phyloP scores from a whole-genome alignment of 306 rosid genomes.

The Quercus aquifolioides region DNA sequence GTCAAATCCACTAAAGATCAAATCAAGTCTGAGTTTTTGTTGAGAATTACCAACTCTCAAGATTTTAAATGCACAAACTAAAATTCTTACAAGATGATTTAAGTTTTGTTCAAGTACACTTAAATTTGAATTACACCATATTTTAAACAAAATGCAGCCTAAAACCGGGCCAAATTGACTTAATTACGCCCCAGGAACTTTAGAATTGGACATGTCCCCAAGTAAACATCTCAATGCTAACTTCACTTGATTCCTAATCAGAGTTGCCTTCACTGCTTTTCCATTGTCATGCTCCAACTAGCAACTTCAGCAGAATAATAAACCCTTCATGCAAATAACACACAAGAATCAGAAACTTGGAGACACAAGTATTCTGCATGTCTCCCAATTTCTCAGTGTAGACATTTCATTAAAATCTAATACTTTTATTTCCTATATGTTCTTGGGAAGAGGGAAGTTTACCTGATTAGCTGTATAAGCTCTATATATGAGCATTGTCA shows the following conservation, averaged over 20 bases:
- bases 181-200: neutral
- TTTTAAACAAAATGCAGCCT: too few species aligned
- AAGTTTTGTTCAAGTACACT: too few species aligned
- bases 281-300: constrained; percentile 10
- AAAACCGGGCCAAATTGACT: too few species aligned
- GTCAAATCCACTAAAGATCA: too few species aligned
- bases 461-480: constrained; percentile 77
- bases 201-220: neutral
- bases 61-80: too few species aligned
- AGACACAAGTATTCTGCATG: neutral
- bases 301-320: neutral
- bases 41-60: too few species aligned
- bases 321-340: neutral
- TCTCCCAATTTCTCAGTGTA: neutral
- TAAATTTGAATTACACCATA: too few species aligned
- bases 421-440: neutral
- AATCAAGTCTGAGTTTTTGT: too few species aligned
- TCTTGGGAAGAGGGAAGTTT: neutral
- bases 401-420: neutral
- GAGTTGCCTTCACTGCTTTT: constrained; percentile 29
- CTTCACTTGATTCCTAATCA: constrained; percentile 40
- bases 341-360: neutral
- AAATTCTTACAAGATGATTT: too few species aligned
- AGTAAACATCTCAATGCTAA: constrained; percentile 12
- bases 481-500: constrained; percentile 74